Conservation (phyloP, 2,329 filamentous ascomycete species). For the Periconia sp. region DNA sequence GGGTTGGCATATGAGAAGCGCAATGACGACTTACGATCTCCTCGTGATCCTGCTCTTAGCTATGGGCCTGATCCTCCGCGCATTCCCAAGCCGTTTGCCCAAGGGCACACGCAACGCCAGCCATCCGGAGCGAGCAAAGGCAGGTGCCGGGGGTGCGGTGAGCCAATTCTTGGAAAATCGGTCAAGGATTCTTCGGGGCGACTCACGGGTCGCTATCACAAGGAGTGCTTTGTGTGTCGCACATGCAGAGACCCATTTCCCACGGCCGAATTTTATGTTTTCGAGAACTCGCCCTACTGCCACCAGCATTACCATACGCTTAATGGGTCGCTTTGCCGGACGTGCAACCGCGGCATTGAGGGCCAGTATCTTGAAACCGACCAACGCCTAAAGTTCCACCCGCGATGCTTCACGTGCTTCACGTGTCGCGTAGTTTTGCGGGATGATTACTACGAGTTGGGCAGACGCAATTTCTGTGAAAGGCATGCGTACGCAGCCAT, state of each 20-base stretch:
- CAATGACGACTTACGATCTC: constrained; percentile 11
- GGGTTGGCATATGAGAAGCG: constrained; percentile 27
- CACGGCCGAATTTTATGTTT: constrained; percentile 90
- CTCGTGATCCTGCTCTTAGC: constrained; percentile 17
- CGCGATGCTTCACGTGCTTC: constrained; percentile 80
- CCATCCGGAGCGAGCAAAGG: constrained; percentile 59
- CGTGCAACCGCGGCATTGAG: constrained; percentile 84
- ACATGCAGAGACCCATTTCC: constrained; percentile 80
- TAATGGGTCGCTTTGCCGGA: constrained; percentile 81
- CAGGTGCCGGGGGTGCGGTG: constrained; percentile 78
- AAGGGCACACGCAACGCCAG: constrained; percentile 22
- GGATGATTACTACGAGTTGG: constrained; percentile 90
- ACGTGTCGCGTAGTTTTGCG: constrained; percentile 74
- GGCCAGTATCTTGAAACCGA: constrained; percentile 91
- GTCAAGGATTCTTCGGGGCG: constrained; percentile 92
- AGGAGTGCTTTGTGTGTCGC: constrained; percentile 88
- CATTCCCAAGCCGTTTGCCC: constrained; percentile 15
- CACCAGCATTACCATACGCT: constrained; percentile 89
- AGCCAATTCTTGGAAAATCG: constrained; percentile 83
- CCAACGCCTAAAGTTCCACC: constrained; percentile 76
- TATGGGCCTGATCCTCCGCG: constrained; percentile 13
- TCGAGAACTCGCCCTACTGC: constrained; percentile 85
- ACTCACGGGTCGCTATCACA: constrained; percentile 91
- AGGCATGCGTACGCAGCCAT: constrained; percentile 72
- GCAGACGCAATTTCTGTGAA: constrained; percentile 80